phyloP scores from a whole-genome alignment of 2,329 filamentous ascomycete species.

The Capronia coronata region DNA sequence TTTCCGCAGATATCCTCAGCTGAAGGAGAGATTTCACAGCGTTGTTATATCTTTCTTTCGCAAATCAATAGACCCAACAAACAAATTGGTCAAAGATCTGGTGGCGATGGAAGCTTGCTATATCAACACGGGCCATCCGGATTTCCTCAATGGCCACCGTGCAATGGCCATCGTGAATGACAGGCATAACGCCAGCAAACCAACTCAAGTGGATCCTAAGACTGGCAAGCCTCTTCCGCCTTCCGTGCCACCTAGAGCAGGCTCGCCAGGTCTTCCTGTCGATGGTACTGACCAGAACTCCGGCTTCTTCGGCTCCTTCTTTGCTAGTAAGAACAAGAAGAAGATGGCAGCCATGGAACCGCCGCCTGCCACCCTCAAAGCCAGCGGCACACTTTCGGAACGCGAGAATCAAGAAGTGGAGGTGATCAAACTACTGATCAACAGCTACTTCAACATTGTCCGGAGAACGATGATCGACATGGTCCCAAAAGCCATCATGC shows the following conservation, averaged over 20 bases:
- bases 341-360: slow-evolving; percentile 99
- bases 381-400: slow-evolving; percentile 86
- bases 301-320: slow-evolving; percentile 98
- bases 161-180: slow-evolving; percentile 99
- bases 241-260: slow-evolving; percentile 61
- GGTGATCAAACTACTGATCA: slow-evolving; percentile 95
- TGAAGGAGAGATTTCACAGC: slow-evolving; percentile 94
- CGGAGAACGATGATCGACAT: slow-evolving; percentile 99
- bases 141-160: slow-evolving; percentile 93
- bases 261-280: slow-evolving; percentile 64
- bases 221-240: slow-evolving; percentile 85
- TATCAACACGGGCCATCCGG: slow-evolving; percentile 96
- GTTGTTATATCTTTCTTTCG: slow-evolving; percentile 96
- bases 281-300: slow-evolving; percentile 52
- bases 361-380: slow-evolving; percentile 86
- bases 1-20: slow-evolving; percentile 83
- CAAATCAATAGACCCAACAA: slow-evolving; percentile 95
- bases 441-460: slow-evolving; percentile 96
- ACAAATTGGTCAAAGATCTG: slow-evolving; percentile 89
- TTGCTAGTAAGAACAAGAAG: slow-evolving; percentile 99
- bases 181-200: slow-evolving; percentile 71
- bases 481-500: slow-evolving; percentile 99
- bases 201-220: slow-evolving; percentile 95
- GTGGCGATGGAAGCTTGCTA: slow-evolving; percentile 96
- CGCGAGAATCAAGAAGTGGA: slow-evolving; percentile 94